Evolutionary conservation across 2,329 filamentous ascomycete species (phyloP).

Genomic region (Monilinia fructicola): DNA sequence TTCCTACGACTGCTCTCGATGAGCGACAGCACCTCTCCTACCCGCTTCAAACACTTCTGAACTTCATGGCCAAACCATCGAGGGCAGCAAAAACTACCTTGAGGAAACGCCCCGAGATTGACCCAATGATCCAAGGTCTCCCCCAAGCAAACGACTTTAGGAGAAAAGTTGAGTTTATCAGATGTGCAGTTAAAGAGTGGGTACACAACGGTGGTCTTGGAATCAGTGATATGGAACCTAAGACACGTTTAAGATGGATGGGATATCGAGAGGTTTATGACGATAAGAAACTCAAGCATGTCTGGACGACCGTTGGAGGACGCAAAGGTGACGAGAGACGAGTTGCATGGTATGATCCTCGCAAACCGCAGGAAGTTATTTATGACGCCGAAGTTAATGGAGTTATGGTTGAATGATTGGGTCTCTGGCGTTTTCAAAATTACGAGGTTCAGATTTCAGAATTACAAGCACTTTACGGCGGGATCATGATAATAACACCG

Average conservation of each 20-base stretch:
- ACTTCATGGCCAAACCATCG: conserved; percentile 54
- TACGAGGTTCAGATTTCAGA: conserved; percentile 1
- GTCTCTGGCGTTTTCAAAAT: conserved; percentile 4
- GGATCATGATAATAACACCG: conserved; percentile 8
- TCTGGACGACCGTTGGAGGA: conserved; percentile 68
- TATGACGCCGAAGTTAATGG: conserved; percentile 36
- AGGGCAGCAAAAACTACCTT: conserved; percentile 50
- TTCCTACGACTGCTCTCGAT: conserved; percentile 68
- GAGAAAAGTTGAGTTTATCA: conserved; percentile 72
- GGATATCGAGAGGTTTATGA: conserved; percentile 57
- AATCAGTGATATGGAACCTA: conserved; percentile 57
- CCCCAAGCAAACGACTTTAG: conserved; percentile 72
- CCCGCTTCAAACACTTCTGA: conserved; percentile 70
- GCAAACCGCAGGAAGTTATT: conserved; percentile 36
- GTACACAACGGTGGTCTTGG: conserved; percentile 67
- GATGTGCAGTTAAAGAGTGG: conserved; percentile 69
- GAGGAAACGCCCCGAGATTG: conserved; percentile 60
- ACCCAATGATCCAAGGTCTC: conserved; percentile 60
- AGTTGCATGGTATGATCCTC: conserved; percentile 41
- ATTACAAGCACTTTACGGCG: neutral
- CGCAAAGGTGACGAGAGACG: conserved; percentile 54
- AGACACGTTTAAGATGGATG: conserved; percentile 56
- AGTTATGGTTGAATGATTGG: conserved; percentile 22
- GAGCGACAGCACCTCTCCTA: conserved; percentile 71
- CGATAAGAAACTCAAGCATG: conserved; percentile 58